A percentile compares a stretch with the other conserved stretches of the same genome.
Evolutionary conservation across 129 eudicot species (phyloP).

Genomic region (Scalesia atractyloides): DNA sequence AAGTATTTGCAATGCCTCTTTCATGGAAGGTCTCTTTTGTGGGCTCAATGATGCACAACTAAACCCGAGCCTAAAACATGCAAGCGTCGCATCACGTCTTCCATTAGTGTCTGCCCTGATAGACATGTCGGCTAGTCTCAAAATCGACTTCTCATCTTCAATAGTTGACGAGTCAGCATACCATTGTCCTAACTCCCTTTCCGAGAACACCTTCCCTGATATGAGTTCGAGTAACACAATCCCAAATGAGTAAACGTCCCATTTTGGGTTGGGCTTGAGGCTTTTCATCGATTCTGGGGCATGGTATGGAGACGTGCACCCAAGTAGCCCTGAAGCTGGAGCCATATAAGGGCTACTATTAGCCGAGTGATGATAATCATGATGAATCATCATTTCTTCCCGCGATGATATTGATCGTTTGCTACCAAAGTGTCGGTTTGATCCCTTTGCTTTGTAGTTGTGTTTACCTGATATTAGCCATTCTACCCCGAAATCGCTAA

Average conservation of each 20-base stretch:
- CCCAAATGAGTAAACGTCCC: constrained; percentile 96
- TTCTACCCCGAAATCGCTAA: constrained; percentile 79
- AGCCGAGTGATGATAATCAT: constrained; percentile 44
- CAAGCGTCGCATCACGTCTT: constrained; percentile 59
- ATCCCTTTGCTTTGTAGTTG: constrained; percentile 46
- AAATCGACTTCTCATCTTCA: constrained; percentile 51
- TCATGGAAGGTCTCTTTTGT: constrained; percentile 92
- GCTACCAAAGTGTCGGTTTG: constrained; percentile 75
- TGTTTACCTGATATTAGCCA: constrained; percentile 68
- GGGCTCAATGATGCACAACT: constrained; percentile 84
- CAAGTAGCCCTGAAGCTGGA: constrained; percentile 50
- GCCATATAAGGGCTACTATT: constrained; percentile 48
- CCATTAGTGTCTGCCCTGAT: constrained; percentile 58
- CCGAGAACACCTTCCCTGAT: constrained; percentile 86
- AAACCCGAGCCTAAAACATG: constrained; percentile 75
- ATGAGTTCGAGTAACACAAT: constrained; percentile 79
- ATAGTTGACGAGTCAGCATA: constrained; percentile 37
- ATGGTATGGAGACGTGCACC: constrained; percentile 87
- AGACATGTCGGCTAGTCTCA: constrained; percentile 75
- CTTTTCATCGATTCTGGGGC: constrained; percentile 90
- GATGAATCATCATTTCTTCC: constrained; percentile 41
- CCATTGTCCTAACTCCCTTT: constrained; percentile 74
- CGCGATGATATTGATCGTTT: constrained; percentile 58
- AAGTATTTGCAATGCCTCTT: constrained; percentile 72
- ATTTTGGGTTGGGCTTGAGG: constrained; percentile 73